phyloP scores from a whole-genome alignment of 2,329 filamentous ascomycete genomes.

The Mycosphaerella sp. region DNA sequence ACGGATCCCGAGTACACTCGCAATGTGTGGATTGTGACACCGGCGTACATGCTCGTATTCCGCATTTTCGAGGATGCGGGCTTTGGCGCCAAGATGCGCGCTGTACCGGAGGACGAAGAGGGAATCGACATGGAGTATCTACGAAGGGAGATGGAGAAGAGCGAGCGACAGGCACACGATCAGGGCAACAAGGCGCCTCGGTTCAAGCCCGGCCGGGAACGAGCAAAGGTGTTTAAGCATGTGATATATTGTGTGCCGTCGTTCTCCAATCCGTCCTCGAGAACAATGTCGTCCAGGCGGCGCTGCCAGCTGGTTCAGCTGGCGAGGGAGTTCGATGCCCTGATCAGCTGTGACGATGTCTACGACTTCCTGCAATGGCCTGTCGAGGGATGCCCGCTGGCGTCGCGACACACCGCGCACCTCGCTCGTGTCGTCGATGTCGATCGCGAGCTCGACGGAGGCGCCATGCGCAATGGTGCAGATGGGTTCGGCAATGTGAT shows the following conservation, averaged over 20 bases:
- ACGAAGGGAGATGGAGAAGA: conserved; percentile 45
- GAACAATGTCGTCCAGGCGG: conserved; percentile 66
- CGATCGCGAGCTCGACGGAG: conserved; percentile 61
- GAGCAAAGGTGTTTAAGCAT: conserved; percentile 73
- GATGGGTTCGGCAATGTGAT: conserved; percentile 71
- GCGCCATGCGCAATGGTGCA: conserved; percentile 40
- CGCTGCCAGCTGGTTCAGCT: conserved; percentile 66
- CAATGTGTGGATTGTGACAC: conserved; percentile 73
- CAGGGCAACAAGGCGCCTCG: conserved; percentile 20
- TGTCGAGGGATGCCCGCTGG: conserved; percentile 21
- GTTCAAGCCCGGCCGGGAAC: conserved; percentile 52
- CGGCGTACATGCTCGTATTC: conserved; percentile 78
- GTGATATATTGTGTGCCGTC: conserved; percentile 85
- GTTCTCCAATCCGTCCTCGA: conserved; percentile 81
- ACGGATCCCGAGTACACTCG: conserved; percentile 71
- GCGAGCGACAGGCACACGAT: conserved; percentile 39
- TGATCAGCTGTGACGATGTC: conserved; percentile 86
- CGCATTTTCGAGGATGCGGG: conserved; percentile 79
- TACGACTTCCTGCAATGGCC: conserved; percentile 90
- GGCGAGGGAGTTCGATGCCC: conserved; percentile 70
- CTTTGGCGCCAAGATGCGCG: conserved; percentile 60
- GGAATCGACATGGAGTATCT: conserved; percentile 65
- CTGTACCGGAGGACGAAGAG: conserved; percentile 69
- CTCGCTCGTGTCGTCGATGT: conserved; percentile 73
- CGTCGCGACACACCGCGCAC: conserved; percentile 35